Conservation (phyloP, 1,139 yeast species). For the Magnusiomyces magnusii region DNA sequence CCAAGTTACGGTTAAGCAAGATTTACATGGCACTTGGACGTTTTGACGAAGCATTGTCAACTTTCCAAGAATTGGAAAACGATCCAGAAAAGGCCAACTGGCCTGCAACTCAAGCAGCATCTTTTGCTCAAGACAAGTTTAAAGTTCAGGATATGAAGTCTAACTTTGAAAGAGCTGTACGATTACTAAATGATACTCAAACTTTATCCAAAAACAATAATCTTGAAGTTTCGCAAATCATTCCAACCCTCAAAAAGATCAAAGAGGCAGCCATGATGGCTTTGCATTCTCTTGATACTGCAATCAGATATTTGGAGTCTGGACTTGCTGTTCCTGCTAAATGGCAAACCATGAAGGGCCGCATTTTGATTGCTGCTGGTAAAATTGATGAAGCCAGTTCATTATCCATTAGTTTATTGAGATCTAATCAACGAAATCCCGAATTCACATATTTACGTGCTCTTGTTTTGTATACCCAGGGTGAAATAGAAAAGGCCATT, state of each 20-base stretch:
- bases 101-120: conserved; percentile 18
- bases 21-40: conserved; percentile 33
- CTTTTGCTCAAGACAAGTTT: conserved; percentile 27
- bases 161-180: conserved; percentile 30
- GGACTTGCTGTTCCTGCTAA: conserved; percentile 31
- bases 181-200: conserved; percentile 22
- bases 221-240: not conserved
- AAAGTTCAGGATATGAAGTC: conserved; percentile 34
- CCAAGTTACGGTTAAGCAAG: conserved; percentile 34
- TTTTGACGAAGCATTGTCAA: conserved; percentile 31
- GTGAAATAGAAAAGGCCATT: conserved; percentile 35
- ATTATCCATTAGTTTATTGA: conserved; percentile 32
- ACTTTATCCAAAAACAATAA: conserved; percentile 11
- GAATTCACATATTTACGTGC: conserved; percentile 37
- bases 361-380: conserved; percentile 28
- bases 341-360: conserved; percentile 34
- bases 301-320: conserved; percentile 33
- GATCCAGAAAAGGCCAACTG: conserved; percentile 3
- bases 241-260: conserved; percentile 10
- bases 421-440: conserved; percentile 34
- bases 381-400: conserved; percentile 35
- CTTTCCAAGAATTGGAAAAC: conserved; percentile 19
- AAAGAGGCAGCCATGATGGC: conserved; percentile 26
- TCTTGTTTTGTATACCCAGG: conserved; percentile 33
- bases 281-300: conserved; percentile 34